Evolutionary conservation across 768 basidiomycete species (phyloP), one percentile per base, ranked within the genome.

Genomic region (Coprinopsis sp.): DNA sequence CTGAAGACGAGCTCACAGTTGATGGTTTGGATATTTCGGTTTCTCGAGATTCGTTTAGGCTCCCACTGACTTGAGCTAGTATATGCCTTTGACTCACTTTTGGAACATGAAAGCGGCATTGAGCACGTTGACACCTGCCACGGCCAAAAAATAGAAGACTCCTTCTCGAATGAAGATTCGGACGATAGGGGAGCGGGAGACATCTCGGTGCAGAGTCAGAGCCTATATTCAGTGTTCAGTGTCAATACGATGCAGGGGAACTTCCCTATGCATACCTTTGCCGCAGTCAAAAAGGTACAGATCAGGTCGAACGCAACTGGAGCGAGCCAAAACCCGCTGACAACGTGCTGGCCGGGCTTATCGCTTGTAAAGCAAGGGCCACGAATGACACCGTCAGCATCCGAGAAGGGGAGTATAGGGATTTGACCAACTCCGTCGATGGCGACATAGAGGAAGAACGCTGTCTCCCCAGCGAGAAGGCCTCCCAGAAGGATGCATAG

Each of bases 91-190:
- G n/a, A 23, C 33, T 45, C 37, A 45, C 44, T 25, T 47, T 34
- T 54, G 49, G 33, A 54, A 47, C 52, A 54, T 54, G 37, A 54
- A 54, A 12, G 52, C 52, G 11, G 52, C 52, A 30, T 54, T 54
- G 25, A 54, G 16, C n/a, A 54, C 37, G 25, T 54, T 54, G 33
- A 54, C 47, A 25, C 23, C 45, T 4, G 49, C 41, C 13, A 54
- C 49, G 31, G 49, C 52, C 46, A 54, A 10, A 46, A 54, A 54
- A 28, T 51, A 54, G 22, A 46, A 43, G 23, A 54, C 36, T 24
- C 52, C 52, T 27, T 54, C 52, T 23, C 52, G 52, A 18, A 51
- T 46, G 37, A 54, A 54, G n/a, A 54, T 38, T 10, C 21, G 34
- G 21, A 51, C 38, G 25, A 51, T 44, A 21, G 28, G 37, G 19